Evolutionary conservation across 257 asterid species (phyloP).

Genomic region (Leptodermis oblonga): DNA sequence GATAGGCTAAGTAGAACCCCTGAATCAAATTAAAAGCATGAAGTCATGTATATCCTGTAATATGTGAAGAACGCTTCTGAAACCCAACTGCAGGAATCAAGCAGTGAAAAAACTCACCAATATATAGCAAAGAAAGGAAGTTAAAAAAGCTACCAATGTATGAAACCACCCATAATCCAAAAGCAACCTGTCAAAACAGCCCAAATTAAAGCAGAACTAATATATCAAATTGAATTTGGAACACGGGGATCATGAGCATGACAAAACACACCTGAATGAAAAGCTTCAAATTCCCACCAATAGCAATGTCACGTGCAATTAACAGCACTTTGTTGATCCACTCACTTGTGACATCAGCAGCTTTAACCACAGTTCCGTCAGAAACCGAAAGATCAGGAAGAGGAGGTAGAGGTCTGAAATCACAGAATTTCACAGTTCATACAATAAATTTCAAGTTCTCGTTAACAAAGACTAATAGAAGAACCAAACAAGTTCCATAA

Average conservation of each 20-base stretch:
- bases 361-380: slow-evolving; percentile 59
- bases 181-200: slow-evolving; percentile 57
- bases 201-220: slow-evolving; percentile 8
- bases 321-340: slow-evolving; percentile 61
- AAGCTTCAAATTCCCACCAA: slow-evolving; percentile 59
- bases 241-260: slow-evolving; percentile 15
- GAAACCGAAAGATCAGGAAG: slow-evolving; percentile 78
- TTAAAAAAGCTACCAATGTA: slow-evolving; percentile 72
- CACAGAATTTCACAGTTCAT: slow-evolving; percentile 14
- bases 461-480: slow-evolving; percentile 1
- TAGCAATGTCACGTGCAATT: slow-evolving; percentile 68
- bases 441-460: not conserved
- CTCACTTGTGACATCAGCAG: slow-evolving; percentile 66
- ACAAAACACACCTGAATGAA: slow-evolving; percentile 55
- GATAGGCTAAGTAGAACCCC: slow-evolving; percentile 72
- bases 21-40: slow-evolving; percentile 27
- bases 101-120: slow-evolving; percentile 42
- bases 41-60: slow-evolving; percentile 2
- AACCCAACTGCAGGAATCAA: not conserved
- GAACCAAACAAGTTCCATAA: not conserved
- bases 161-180: slow-evolving; percentile 56
- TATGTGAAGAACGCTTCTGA: not conserved
- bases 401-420: slow-evolving; percentile 89
- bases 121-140: slow-evolving; percentile 66
- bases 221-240: slow-evolving; percentile 1